Percentiles rank a stretch among this genome's conserved stretches.
Conservation (phyloP, 192 early-diverging fungal genomes). For the Ambispora gerdemannii region DNA sequence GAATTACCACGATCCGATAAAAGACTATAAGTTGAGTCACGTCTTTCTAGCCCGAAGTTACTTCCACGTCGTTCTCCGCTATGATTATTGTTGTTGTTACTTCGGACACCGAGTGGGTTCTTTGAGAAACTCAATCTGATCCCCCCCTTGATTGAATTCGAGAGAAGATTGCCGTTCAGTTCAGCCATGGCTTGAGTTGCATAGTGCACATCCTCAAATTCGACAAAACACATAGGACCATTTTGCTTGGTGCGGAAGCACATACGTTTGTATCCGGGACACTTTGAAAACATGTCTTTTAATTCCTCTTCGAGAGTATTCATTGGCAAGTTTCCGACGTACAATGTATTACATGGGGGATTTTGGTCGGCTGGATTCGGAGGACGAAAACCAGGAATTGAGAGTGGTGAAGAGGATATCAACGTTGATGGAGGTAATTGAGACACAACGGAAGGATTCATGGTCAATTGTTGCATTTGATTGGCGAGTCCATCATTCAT, state of each 20-base stretch:
- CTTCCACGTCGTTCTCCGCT: background rate
- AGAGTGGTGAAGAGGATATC: constrained; percentile 36
- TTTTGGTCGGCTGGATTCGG: constrained; percentile 84
- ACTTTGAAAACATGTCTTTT: constrained; percentile 71
- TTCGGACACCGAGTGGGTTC: constrained; percentile 91
- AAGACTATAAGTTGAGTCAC: constrained; percentile 18
- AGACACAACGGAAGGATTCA: constrained; percentile 40
- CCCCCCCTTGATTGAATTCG: constrained; percentile 86
- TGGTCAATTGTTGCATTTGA: constrained; percentile 42
- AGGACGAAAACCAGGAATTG: constrained; percentile 51
- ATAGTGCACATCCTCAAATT: constrained; percentile 93
- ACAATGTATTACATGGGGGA: constrained; percentile 98
- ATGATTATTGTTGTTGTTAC: constrained; percentile 38
- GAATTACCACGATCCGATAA: constrained; percentile 26
- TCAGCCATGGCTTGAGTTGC: constrained; percentile 87
- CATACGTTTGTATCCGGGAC: constrained; percentile 87
- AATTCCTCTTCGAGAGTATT: constrained; percentile 91
- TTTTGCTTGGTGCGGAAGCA: constrained; percentile 83
- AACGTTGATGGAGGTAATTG: constrained; percentile 25
- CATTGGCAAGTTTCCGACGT: constrained; percentile 92
- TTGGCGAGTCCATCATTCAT: constrained; percentile 44
- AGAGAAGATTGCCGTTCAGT: constrained; percentile 78
- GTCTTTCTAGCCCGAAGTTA: constrained; percentile 18
- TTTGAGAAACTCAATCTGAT: constrained; percentile 96
- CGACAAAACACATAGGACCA: constrained; percentile 99